Evolutionary conservation across 2,329 filamentous ascomycete species (phyloP), one percentile per base, ranked within the genome.

Genomic region (Geosmithia morbida): DNA sequence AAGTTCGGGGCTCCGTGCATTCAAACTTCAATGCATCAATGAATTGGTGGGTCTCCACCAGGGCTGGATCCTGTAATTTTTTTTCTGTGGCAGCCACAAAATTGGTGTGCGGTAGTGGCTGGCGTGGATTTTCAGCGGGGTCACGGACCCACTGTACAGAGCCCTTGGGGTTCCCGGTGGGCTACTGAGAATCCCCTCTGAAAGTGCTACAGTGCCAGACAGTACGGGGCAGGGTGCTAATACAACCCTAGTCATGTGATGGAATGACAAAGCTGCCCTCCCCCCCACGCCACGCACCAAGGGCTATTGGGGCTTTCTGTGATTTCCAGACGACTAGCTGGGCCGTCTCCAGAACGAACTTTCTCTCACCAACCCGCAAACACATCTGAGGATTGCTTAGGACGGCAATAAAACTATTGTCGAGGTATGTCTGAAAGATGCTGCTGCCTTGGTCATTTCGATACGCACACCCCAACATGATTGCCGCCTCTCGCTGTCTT

Each of bases 391-490:
- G 65, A 71, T 70, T 76, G 73, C 74, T 77, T 74, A 77, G 73
- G 74, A 77, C 70, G 74, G 72, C 74, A 77, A 69, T 72, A 66
- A 57, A 47, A 57, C 61, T 70, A 72, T 74, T 77, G 74, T 77
- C 74, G 74, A 77, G 74, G 74, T 77, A 77, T 58, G 74, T 77
- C 69, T 70, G 64, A 66, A 65, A 65, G 69, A 72, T 72, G 69
- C 40, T 33, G 45, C 29, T 49, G 41, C 41, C 20, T 45, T 47
- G 30, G 41, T 41, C 26, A 18, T 42, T 20, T n/a, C 43, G 20
- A 42, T 22, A 42, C 20, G 20, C 41, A 42, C 33, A 37, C 14
- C 13, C 33, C 33, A 37, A 13, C 33, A 37, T 11, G 33, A 37
- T 37, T 11, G 14, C 14, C 11, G 11, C 14, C 22, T 40, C 45